Percentiles rank a stretch among this genome's conserved stretches.
These are phyloP conservation scores for Daldinia sp. DNA, from an alignment of 2,329 filamentous ascomycete genomes.

Conservation along the genomic window DNA sequence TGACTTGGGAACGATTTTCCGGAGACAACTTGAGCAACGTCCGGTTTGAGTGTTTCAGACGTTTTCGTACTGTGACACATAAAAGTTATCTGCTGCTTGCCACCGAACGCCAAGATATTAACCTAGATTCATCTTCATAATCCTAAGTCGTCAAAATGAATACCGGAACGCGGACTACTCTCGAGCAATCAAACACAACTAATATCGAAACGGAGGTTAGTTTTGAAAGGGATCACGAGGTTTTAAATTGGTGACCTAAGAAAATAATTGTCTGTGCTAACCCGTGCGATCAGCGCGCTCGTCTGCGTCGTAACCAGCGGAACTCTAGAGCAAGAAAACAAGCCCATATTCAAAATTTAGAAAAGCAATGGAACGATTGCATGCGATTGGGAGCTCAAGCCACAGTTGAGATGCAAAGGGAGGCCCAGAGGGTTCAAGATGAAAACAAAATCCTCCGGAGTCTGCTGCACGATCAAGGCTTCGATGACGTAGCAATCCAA, in stretches of 20 bases:
- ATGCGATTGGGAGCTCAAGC: constrained; percentile 3
- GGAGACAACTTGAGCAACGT: too few species aligned
- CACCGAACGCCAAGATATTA: too few species aligned
- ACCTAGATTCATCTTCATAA: too few species aligned
- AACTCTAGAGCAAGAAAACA: constrained; percentile 15
- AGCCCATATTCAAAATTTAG: constrained; percentile 5
- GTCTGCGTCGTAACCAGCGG: constrained; percentile 13
- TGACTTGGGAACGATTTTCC: too few species aligned
- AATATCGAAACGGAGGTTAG: not conserved
- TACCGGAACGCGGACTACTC: too few species aligned
- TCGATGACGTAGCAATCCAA: constrained; percentile 1
- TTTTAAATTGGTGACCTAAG: not conserved
- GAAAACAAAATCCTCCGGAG: constrained; percentile 6
- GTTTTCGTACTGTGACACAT: too few species aligned
- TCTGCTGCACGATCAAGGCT: not conserved
- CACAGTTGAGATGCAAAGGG: constrained; percentile 9
- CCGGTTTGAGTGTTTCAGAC: too few species aligned
- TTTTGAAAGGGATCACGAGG: not conserved
- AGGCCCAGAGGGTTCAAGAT: constrained; percentile 8
- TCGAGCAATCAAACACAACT: not conserved
- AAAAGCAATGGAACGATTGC: constrained; percentile 11
- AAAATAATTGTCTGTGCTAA: not conserved
- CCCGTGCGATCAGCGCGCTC: constrained; percentile 1
- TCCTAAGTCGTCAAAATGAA: too few species aligned
- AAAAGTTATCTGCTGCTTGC: too few species aligned